These are phyloP conservation scores for Excoecaria cochinchinensis DNA, from an alignment of 345 rosid species.

Conservation along the genomic window DNA sequence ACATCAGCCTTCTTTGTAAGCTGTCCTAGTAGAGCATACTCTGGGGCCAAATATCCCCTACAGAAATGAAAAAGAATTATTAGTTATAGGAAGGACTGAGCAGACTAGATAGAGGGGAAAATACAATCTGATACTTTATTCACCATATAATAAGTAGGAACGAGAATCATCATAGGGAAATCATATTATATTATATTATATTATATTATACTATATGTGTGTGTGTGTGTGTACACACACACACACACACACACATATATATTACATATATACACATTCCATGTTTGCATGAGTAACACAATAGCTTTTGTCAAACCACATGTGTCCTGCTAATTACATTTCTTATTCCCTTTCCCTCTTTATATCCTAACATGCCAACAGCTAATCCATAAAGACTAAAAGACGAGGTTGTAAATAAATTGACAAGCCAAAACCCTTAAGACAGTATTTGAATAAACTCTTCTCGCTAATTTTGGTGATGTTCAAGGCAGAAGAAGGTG, in stretches of 20 bases:
- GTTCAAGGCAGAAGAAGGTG: not conserved
- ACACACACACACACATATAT: too few species aligned
- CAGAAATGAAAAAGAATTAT: constrained; percentile 12
- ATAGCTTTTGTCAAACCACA: not conserved
- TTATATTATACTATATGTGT: too few species aligned
- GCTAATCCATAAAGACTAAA: not conserved
- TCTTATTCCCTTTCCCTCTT: not conserved
- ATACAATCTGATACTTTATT: not conserved
- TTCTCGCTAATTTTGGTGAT: not conserved
- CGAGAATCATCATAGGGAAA: not conserved
- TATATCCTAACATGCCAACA: not conserved
- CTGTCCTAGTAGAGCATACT: constrained; percentile 82
- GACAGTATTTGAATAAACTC: not conserved
- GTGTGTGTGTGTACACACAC: too few species aligned
- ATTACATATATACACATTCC: not conserved
- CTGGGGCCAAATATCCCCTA: constrained; percentile 98
- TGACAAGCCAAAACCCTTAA: not conserved
- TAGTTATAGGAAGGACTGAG: not conserved
- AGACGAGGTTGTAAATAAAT: not conserved
- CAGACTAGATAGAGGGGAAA: not conserved
- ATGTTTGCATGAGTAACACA: not conserved
- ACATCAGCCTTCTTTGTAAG: constrained; percentile 91
- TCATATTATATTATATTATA: too few species aligned
- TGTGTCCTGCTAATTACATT: not conserved
- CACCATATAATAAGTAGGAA: not conserved